Percentiles rank a stretch among this genome's conserved stretches.
Conservation (phyloP, 805 yeast genomes). For the Saturnispora ahearnii region DNA sequence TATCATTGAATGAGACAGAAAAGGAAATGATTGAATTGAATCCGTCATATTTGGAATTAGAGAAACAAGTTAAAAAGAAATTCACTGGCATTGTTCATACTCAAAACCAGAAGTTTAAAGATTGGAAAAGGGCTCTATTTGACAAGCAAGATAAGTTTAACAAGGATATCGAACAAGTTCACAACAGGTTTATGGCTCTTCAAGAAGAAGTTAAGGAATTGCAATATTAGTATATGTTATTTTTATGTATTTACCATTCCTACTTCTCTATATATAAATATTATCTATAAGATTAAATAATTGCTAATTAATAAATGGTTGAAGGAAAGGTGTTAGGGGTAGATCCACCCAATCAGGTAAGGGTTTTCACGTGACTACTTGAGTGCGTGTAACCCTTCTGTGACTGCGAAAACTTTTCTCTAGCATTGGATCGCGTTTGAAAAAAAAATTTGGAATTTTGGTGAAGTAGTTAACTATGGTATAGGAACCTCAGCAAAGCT, state of each 20-base stretch:
- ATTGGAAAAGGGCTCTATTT: conserved; percentile 50
- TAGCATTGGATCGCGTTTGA: background rate
- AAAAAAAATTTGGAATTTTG: conserved; percentile 6
- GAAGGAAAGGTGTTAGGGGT: background rate
- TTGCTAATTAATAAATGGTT: background rate
- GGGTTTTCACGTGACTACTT: conserved; percentile 7
- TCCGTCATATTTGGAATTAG: conserved; percentile 39
- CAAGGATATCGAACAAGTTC: conserved; percentile 39
- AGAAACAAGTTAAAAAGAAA: conserved; percentile 34
- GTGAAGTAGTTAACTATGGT: background rate
- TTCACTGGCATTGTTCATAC: conserved; percentile 34
- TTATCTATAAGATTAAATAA: no score
- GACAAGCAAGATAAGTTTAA: conserved; percentile 49
- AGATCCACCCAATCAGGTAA: background rate
- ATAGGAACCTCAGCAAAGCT: conserved; percentile 6
- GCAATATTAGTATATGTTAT: background rate
- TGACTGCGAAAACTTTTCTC: conserved; percentile 6
- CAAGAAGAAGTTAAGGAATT: conserved; percentile 25
- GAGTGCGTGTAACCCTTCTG: background rate
- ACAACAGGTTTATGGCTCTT: conserved; percentile 29
- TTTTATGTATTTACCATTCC: no score
- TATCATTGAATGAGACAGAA: conserved; percentile 32
- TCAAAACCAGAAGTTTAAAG: conserved; percentile 51
- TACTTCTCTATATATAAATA: no score
- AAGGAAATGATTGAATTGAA: conserved; percentile 32